Evolutionary conservation across 352 stramenopile genomes (phyloP).

Genomic region (Pythium dissotocum): DNA sequence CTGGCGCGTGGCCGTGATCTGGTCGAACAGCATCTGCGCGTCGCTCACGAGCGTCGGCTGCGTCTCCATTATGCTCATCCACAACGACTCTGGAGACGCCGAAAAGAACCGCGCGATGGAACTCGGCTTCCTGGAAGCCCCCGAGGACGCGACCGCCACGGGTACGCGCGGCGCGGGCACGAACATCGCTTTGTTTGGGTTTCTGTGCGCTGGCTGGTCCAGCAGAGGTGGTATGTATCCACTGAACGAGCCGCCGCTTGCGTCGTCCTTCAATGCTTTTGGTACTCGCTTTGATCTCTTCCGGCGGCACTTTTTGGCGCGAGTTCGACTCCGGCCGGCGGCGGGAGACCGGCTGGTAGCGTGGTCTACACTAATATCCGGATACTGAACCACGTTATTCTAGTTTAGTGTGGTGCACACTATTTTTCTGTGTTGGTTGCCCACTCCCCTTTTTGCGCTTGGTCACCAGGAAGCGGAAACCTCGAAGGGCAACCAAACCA

Average conservation of each 20-base stretch:
- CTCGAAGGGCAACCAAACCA: neutral
- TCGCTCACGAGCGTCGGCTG: slow-evolving; percentile 27
- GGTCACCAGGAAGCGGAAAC: neutral
- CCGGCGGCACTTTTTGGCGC: slow-evolving; percentile 28
- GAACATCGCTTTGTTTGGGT: slow-evolving; percentile 7
- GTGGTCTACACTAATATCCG: slow-evolving; percentile 2
- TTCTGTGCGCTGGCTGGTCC: neutral
- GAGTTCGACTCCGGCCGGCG: slow-evolving; percentile 6
- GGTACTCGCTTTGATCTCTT: neutral
- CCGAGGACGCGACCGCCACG: slow-evolving; percentile 5
- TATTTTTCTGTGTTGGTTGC: neutral
- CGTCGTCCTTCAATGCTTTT: slow-evolving; percentile 7
- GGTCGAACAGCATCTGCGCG: slow-evolving; percentile 32
- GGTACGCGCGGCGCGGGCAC: slow-evolving; percentile 17
- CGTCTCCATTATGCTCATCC: slow-evolving; percentile 15
- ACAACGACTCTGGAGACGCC: slow-evolving; percentile 31
- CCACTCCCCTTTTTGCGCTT: neutral
- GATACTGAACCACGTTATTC: slow-evolving; percentile 13
- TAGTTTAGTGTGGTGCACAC: slow-evolving; percentile 13
- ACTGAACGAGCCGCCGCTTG: neutral
- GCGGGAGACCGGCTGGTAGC: neutral
- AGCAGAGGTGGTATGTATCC: neutral
- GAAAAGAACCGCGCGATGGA: slow-evolving; percentile 29
- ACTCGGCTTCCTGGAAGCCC: neutral
- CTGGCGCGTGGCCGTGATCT: slow-evolving; percentile 38